phyloP scores from a whole-genome alignment of 768 basidiomycete genomes.

The Tylopilus rubrobrunneus region DNA sequence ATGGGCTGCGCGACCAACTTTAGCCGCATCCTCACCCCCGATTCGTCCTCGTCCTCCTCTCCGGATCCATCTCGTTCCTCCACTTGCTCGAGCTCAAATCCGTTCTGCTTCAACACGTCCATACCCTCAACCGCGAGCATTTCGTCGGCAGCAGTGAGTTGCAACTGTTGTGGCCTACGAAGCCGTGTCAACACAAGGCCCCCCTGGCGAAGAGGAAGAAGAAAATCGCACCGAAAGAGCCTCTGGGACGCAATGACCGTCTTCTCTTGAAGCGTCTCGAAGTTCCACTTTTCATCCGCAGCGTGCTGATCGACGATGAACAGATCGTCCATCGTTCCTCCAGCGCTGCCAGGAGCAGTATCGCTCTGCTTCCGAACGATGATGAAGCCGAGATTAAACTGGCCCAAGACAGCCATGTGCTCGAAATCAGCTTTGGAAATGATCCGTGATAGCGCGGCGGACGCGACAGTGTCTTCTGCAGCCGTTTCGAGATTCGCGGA shows the following conservation, averaged over 20 bases:
- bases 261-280: conserved; percentile 88
- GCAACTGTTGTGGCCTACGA: conserved; percentile 68
- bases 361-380: conserved; percentile 60
- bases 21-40: conserved; percentile 36
- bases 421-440: conserved; percentile 86
- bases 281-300: conserved; percentile 98
- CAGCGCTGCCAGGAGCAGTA: background rate
- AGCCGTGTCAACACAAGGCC: background rate
- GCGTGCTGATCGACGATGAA: conserved; percentile 99
- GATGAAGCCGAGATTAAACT: conserved; percentile 97
- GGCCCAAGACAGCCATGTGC: conserved; percentile 81
- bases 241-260: conserved; percentile 86
- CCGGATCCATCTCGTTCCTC: conserved; percentile 30
- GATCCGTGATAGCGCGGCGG: conserved; percentile 71
- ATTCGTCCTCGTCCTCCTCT: background rate
- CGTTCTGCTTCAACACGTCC: conserved; percentile 79
- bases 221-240: conserved; percentile 61
- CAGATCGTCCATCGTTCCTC: conserved; percentile 65
- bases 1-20: conserved; percentile 80
- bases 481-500: conserved; percentile 33
- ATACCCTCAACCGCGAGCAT: conserved; percentile 83
- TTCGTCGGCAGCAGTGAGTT: conserved; percentile 88
- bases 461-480: conserved; percentile 52
- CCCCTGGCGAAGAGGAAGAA: conserved; percentile 3
- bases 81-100: conserved; percentile 75